These are phyloP conservation scores for Skeletonema tropicum DNA, from an alignment of 108 stramenopile genomes.

Conservation along the genomic window DNA sequence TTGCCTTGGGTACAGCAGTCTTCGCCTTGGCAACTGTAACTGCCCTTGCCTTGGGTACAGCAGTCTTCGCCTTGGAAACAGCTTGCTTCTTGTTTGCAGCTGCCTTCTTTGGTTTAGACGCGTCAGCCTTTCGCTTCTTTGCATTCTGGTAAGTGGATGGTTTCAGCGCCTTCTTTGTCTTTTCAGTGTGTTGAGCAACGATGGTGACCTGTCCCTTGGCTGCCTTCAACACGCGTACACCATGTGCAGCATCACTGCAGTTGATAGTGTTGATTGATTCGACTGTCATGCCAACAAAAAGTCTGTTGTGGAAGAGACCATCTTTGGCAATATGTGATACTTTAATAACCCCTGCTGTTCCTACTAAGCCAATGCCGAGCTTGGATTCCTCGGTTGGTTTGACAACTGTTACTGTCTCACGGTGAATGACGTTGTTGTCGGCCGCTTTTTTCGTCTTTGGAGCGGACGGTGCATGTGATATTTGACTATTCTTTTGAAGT, in stretches of 20 bases:
- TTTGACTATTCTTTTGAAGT: not conserved
- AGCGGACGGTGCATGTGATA: not conserved
- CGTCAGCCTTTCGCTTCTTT: conserved; percentile 7
- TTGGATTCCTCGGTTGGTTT: conserved; percentile 31
- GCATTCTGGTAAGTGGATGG: not conserved
- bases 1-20: not conserved
- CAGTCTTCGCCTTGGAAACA: not conserved
- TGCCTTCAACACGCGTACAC: not conserved
- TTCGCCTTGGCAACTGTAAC: not conserved
- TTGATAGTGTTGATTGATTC: conserved; percentile 33
- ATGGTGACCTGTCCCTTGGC: not conserved
- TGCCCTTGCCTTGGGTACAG: not conserved
- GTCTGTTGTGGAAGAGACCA: conserved; percentile 13
- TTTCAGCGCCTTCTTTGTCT: conserved; percentile 1
- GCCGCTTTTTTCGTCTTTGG: not conserved
- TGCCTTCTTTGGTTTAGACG: conserved; percentile 8
- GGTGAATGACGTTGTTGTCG: not conserved
- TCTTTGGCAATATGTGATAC: conserved; percentile 30
- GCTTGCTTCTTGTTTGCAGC: conserved; percentile 2
- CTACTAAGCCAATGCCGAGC: conserved; percentile 40
- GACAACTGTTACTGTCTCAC: conserved; percentile 35
- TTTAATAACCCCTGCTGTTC: conserved; percentile 1
- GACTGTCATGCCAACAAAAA: conserved; percentile 39
- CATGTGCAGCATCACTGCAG: conserved; percentile 9
- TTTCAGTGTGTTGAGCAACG: conserved; percentile 1